A percentile compares a stretch with the other conserved stretches of the same genome.
Evolutionary conservation across 2,329 filamentous ascomycete genomes (phyloP).

Genomic region (Pseudocercospora cruenta): DNA sequence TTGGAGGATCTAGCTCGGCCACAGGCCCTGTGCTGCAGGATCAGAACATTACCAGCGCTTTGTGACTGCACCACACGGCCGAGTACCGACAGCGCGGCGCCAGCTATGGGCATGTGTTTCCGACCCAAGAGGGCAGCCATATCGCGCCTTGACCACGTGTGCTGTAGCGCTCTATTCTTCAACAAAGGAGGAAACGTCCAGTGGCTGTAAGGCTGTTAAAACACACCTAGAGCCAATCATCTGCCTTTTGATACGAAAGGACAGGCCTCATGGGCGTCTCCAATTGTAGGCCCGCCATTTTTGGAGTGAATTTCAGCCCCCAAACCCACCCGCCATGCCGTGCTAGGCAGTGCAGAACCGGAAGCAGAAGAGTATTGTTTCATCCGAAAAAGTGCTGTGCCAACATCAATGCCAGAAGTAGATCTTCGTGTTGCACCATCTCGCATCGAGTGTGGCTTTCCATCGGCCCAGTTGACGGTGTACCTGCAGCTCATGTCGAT

Average conservation of each 20-base stretch:
- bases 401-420: slow-evolving; percentile 1
- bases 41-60: background rate
- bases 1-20: background rate
- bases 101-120: background rate
- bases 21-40: background rate
- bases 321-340: background rate
- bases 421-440: slow-evolving; percentile 2
- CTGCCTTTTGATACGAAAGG: background rate
- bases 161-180: background rate
- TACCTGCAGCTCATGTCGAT: background rate
- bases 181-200: background rate
- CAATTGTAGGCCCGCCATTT: background rate
- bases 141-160: background rate
- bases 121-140: too few relatives aligned
- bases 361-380: slow-evolving; percentile 1
- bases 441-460: background rate
- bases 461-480: background rate
- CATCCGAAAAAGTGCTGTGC: background rate
- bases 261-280: background rate
- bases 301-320: background rate
- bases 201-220: background rate
- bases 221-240: background rate
- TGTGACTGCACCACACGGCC: background rate
- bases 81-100: background rate
- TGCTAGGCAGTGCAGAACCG: background rate